phyloP scores from a whole-genome alignment of 148 eudicot species.

The Euryodendron excelsum region DNA sequence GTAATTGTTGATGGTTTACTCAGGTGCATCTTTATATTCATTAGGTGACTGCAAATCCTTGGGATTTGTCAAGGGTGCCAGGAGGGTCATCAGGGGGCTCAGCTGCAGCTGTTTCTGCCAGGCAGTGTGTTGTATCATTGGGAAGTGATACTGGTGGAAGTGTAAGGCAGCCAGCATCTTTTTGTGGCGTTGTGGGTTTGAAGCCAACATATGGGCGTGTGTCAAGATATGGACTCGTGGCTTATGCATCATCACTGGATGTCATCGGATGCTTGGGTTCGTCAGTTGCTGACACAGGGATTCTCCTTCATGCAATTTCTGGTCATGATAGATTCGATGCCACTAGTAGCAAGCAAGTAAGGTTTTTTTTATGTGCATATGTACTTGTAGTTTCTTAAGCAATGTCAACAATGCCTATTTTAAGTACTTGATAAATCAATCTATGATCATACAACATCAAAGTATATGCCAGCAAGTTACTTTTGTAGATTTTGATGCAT shows the following conservation, averaged over 20 bases:
- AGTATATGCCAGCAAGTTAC: no score
- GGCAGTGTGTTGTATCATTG: slow-evolving; percentile 91
- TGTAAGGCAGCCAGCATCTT: slow-evolving; percentile 97
- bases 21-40: slow-evolving; percentile 66
- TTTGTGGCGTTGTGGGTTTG: slow-evolving; percentile 97
- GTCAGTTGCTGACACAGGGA: slow-evolving; percentile 92
- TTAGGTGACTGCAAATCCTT: slow-evolving; percentile 98
- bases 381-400: not conserved
- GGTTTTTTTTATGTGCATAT: slow-evolving; percentile 5
- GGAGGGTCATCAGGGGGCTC: slow-evolving; percentile 99
- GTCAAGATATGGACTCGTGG: slow-evolving; percentile 96
- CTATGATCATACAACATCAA: not conserved
- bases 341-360: slow-evolving; percentile 80
- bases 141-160: slow-evolving; percentile 99
- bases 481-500: not conserved
- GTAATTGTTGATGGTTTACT: slow-evolving; percentile 64
- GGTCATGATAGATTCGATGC: slow-evolving; percentile 94
- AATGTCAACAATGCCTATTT: not conserved
- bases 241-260: slow-evolving; percentile 98
- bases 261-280: slow-evolving; percentile 96
- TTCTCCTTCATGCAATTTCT: slow-evolving; percentile 73
- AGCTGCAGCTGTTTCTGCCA: slow-evolving; percentile 96
- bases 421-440: not conserved
- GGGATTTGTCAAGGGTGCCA: slow-evolving; percentile 94
- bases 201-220: slow-evolving; percentile 99